Evolutionary conservation across 306 rosid species (phyloP).

Genomic region (Corylus avellana): DNA sequence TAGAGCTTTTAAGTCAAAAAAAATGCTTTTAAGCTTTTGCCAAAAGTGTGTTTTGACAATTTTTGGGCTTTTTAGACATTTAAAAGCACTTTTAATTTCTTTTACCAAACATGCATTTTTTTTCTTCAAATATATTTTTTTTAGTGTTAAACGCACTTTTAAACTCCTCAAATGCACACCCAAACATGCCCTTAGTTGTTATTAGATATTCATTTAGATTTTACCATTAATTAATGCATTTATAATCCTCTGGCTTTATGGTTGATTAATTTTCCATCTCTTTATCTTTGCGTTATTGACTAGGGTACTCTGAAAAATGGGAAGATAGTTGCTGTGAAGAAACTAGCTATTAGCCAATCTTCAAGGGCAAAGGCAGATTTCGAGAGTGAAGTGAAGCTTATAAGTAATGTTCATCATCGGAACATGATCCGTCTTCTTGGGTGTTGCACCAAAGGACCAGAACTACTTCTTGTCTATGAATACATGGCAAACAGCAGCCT

Average conservation of each 20-base stretch:
- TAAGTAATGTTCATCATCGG: slow-evolving; percentile 72
- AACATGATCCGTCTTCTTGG: slow-evolving; percentile 74
- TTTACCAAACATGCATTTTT: no score
- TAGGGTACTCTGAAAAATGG: slow-evolving; percentile 73
- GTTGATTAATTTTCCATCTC: neutral
- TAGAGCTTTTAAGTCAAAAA: no score
- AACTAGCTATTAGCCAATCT: slow-evolving; percentile 44
- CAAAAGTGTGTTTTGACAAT: no score
- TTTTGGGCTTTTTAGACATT: no score
- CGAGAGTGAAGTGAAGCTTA: slow-evolving; percentile 67
- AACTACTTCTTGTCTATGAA: slow-evolving; percentile 69
- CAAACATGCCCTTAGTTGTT: neutral
- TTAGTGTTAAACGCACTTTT: no score
- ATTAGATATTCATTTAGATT: neutral
- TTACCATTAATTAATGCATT: neutral
- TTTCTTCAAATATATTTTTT: no score
- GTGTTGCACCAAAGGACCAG: slow-evolving; percentile 60
- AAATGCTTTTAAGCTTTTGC: no score
- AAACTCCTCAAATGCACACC: no score
- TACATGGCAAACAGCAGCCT: slow-evolving; percentile 66
- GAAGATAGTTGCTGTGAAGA: slow-evolving; percentile 70
- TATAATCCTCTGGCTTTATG: neutral
- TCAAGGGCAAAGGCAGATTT: slow-evolving; percentile 49
- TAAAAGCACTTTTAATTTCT: no score
- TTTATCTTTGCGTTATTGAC: neutral